phyloP scores from a whole-genome alignment of 495 filamentous ascomycete genomes.

The Cenococcum geophilum region DNA sequence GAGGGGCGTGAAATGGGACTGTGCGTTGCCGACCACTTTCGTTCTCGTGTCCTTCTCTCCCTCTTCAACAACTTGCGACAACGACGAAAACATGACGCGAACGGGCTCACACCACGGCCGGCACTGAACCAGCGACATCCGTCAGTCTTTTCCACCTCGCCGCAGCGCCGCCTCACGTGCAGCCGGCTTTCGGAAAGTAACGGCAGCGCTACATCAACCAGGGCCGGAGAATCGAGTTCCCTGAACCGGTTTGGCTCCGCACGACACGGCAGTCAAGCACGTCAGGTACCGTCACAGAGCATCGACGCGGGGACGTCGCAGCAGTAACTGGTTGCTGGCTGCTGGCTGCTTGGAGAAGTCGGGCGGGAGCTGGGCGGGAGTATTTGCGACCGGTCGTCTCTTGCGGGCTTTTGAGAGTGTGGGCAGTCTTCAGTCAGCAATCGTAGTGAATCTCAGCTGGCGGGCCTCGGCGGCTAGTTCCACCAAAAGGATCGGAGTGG shows the following conservation, averaged over 20 bases:
- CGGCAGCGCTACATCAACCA: conserved; percentile 27
- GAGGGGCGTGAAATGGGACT: conserved; percentile 24
- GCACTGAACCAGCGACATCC: conserved; percentile 2
- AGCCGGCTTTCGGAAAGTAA: conserved; percentile 5
- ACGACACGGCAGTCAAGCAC: not conserved
- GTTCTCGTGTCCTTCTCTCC: conserved; percentile 24
- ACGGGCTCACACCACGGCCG: conserved; percentile 3
- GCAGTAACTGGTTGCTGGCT: not conserved
- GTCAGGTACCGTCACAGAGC: not conserved
- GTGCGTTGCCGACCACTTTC: conserved; percentile 18
- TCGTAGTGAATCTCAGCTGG: conserved; percentile 3
- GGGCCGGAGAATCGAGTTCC: conserved; percentile 3
- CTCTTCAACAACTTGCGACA: conserved; percentile 15
- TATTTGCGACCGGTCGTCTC: too few relatives aligned
- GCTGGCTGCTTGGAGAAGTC: too few relatives aligned
- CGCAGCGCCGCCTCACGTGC: conserved; percentile 9
- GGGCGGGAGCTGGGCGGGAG: too few relatives aligned
- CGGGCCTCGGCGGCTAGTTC: not conserved
- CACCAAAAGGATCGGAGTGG: not conserved
- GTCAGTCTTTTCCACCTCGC: not conserved
- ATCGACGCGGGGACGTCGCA: not conserved
- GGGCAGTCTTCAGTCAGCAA: not conserved
- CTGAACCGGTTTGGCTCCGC: conserved; percentile 4
- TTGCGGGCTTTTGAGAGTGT: too few relatives aligned
- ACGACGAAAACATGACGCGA: conserved; percentile 12